Evolutionary conservation across 1,284 basidiomycete species (phyloP), one percentile per base, ranked within the genome.

Genomic region (Ceratobasidium sp.): DNA sequence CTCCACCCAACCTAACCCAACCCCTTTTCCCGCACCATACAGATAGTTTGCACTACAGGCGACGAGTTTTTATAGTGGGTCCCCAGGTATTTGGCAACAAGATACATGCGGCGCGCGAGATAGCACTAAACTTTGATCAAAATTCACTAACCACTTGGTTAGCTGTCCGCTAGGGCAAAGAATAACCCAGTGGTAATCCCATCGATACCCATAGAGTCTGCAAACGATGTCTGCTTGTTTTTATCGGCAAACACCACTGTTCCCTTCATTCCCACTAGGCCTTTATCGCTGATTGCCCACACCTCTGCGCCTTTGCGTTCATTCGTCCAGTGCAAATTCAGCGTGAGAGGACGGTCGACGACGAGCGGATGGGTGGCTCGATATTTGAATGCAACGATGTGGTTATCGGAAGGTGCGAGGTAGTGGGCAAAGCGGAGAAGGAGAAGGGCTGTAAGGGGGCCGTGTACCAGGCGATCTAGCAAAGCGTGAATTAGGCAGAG

Each of bases 371-470:
- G 93, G 57, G 89, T 88, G 12, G 94, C 94, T 59, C 92, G 88
- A 82, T 95, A 95, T 77, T 91, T 89, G 80, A 94, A 94, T 1
- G 84, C 80, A 62, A 82, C 84, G 73, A 94, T 82, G 23, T 84
- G 81, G 5, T 85, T 82, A 12, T 84, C 82, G 0, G 89, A 89
- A 16, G 78, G 71, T 54, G 60, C 62, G n/a, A 89, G 83, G 79
- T 89, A 86, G 12, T 86, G 83, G 35, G 89, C 86, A 0, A 88
- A 85, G 82, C 95, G 93, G 57, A 95, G 86, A 5, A 95, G 85
- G 88, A 95, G 90, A 66, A 94, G 86, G 0, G 94, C 92, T 0
- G 91, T 95, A 62, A 96, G 85, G 30, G 94, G 94, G 0, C 93
- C 94, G 82, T 96, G 94, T 7, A 96, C 93, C 18, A 96, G 88